phyloP scores from a whole-genome alignment of 495 filamentous ascomycete genomes.

The Penicillium samsonianum region DNA sequence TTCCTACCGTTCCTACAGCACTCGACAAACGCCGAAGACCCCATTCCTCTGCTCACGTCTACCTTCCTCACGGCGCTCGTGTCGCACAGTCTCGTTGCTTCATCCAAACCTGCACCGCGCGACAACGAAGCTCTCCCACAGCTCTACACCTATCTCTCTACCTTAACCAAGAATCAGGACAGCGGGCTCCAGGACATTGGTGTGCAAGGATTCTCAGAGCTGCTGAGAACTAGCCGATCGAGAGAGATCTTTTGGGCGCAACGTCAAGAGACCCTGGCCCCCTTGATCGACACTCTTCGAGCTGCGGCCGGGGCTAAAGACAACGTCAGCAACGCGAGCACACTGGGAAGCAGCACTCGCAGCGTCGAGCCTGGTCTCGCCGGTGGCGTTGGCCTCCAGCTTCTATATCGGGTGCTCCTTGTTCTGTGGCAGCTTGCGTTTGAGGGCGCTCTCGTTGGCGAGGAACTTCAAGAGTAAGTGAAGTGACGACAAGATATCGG shows the following conservation, averaged over 20 bases:
- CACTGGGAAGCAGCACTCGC: constrained; percentile 63
- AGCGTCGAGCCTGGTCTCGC: constrained; percentile 65
- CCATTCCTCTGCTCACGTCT: constrained; percentile 86
- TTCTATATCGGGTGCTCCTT: constrained; percentile 91
- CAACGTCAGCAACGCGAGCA: constrained; percentile 67
- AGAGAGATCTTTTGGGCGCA: constrained; percentile 86
- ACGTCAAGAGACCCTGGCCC: constrained; percentile 75
- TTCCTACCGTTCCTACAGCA: constrained; percentile 83
- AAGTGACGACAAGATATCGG: not conserved
- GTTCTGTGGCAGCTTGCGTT: constrained; percentile 96
- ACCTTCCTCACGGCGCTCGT: constrained; percentile 83
- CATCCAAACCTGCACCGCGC: constrained; percentile 53
- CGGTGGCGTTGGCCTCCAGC: constrained; percentile 86
- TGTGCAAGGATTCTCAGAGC: constrained; percentile 83
- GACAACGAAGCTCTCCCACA: constrained; percentile 82
- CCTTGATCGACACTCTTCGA: constrained; percentile 80
- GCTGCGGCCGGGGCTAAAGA: constrained; percentile 74
- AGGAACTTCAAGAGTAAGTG: constrained; percentile 79
- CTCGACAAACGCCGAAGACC: constrained; percentile 77
- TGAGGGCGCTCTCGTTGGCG: constrained; percentile 78
- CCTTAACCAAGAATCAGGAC: constrained; percentile 73
- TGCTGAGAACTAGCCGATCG: constrained; percentile 75
- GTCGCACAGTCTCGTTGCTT: constrained; percentile 62
- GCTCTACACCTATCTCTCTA: constrained; percentile 84
- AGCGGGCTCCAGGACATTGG: constrained; percentile 93